Percentiles rank a stretch among this genome's conserved stretches.
Conservation (phyloP, 1,284 basidiomycete genomes). For the Uromyces viciae-fabae region DNA sequence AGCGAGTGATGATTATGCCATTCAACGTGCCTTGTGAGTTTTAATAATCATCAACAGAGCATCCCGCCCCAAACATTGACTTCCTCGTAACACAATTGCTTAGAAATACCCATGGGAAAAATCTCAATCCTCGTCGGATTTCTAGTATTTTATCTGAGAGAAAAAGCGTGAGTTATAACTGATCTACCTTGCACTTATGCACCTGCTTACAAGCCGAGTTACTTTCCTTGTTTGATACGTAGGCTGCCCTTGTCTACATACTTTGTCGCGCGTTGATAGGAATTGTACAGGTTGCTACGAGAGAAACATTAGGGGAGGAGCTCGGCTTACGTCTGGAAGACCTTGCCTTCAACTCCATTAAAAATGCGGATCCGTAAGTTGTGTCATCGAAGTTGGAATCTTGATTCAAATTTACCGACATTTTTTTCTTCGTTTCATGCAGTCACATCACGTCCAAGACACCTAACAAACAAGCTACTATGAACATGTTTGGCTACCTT, state of each 20-base stretch:
- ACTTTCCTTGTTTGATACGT: background rate
- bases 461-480: slow-evolving; percentile 72
- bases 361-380: slow-evolving; percentile 64
- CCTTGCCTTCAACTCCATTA: slow-evolving; percentile 79
- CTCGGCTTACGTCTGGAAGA: slow-evolving; percentile 75
- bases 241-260: slow-evolving; percentile 74
- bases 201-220: background rate
- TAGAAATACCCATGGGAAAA: slow-evolving; percentile 16
- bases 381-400: background rate
- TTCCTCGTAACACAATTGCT: background rate
- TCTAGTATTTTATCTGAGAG: slow-evolving; percentile 66
- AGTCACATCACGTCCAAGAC: slow-evolving; percentile 56
- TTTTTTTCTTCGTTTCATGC: background rate
- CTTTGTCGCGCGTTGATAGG: slow-evolving; percentile 78
- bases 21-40: slow-evolving; percentile 58
- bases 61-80: slow-evolving; percentile 55
- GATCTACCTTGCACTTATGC: background rate
- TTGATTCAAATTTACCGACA: background rate
- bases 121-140: slow-evolving; percentile 18
- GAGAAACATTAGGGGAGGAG: slow-evolving; percentile 70
- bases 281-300: slow-evolving; percentile 68
- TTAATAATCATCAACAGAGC: background rate
- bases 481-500: slow-evolving; percentile 74
- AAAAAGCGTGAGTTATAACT: slow-evolving; percentile 59
- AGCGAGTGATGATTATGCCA: slow-evolving; percentile 61